Evolutionary conservation across 2,329 filamentous ascomycete species (phyloP).

Genomic region (Beauveria sp.): DNA sequence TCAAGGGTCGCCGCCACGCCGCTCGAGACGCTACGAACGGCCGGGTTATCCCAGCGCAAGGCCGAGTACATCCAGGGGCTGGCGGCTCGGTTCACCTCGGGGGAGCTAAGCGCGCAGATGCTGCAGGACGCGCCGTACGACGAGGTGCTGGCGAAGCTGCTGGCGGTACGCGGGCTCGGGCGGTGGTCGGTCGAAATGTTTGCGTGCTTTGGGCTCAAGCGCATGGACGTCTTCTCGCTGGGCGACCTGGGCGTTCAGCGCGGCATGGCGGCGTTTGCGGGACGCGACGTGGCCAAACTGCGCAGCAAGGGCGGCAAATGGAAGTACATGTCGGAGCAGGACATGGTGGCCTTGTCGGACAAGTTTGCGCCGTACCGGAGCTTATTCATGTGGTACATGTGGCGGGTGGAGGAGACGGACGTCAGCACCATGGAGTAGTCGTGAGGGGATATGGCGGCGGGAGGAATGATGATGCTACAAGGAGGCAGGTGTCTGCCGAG

Average conservation of each 20-base stretch:
- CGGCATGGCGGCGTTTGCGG: slow-evolving; percentile 83
- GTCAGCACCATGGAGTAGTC: slow-evolving; percentile 47
- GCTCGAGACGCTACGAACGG: slow-evolving; percentile 65
- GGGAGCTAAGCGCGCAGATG: slow-evolving; percentile 68
- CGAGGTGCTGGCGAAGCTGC: slow-evolving; percentile 72
- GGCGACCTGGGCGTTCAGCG: slow-evolving; percentile 91
- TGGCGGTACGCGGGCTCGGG: slow-evolving; percentile 79
- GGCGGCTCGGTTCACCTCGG: slow-evolving; percentile 68
- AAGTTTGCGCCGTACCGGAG: slow-evolving; percentile 82
- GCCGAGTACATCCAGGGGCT: slow-evolving; percentile 89
- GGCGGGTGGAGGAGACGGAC: slow-evolving; percentile 76
- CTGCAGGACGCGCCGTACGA: slow-evolving; percentile 76
- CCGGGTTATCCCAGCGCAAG: slow-evolving; percentile 87
- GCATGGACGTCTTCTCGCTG: slow-evolving; percentile 86
- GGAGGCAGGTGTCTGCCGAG: no score
- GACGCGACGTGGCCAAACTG: slow-evolving; percentile 74
- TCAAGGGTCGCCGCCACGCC: slow-evolving; percentile 58
- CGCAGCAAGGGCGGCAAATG: slow-evolving; percentile 80
- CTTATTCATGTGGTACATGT: slow-evolving; percentile 99
- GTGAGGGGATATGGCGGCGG: not conserved
- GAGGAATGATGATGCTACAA: not conserved
- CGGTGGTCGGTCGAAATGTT: slow-evolving; percentile 98
- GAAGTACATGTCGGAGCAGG: slow-evolving; percentile 94
- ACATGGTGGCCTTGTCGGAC: slow-evolving; percentile 78
- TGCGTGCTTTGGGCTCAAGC: slow-evolving; percentile 87